Percentiles rank a stretch among this genome's conserved stretches.
Evolutionary conservation across 2,329 filamentous ascomycete species (phyloP).

Genomic region (Davidsoniella neocaledoniae): DNA sequence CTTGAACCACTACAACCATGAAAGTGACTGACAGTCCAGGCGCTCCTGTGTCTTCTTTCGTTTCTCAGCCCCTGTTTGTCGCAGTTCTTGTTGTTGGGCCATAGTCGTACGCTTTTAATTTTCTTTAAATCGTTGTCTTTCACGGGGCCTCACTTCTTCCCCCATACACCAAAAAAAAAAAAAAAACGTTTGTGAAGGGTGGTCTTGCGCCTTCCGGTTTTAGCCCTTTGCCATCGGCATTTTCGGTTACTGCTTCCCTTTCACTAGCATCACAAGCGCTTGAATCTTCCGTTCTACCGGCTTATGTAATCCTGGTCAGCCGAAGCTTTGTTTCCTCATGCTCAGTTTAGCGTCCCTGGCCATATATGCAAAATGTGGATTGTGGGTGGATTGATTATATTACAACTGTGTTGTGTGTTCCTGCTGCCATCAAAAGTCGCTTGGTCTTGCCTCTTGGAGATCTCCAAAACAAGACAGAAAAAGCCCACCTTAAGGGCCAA

Average conservation of each 20-base stretch:
- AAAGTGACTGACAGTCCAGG: neutral
- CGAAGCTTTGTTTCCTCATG: too few relatives aligned
- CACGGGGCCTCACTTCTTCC: neutral
- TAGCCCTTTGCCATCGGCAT: slow-evolving; percentile 11
- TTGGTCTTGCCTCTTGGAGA: slow-evolving; percentile 3
- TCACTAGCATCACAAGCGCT: slow-evolving; percentile 4
- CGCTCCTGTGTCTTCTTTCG: neutral
- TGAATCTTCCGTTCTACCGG: slow-evolving; percentile 12
- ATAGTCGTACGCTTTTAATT: neutral
- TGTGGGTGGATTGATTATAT: too few relatives aligned
- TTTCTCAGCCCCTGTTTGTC: neutral
- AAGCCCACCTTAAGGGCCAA: neutral
- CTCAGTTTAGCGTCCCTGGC: too few relatives aligned
- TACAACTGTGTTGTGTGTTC: too few relatives aligned
- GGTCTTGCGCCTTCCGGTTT: neutral
- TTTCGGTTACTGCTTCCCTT: slow-evolving; percentile 12
- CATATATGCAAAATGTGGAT: too few relatives aligned
- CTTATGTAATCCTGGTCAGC: slow-evolving; percentile 4
- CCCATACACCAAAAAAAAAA: neutral
- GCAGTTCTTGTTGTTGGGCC: neutral
- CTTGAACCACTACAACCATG: too few relatives aligned
- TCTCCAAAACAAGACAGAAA: neutral
- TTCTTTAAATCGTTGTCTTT: neutral
- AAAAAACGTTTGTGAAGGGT: neutral
- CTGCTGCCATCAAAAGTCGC: neutral